Conservation (phyloP, 345 rosid genomes). For the Ricinus communis region DNA sequence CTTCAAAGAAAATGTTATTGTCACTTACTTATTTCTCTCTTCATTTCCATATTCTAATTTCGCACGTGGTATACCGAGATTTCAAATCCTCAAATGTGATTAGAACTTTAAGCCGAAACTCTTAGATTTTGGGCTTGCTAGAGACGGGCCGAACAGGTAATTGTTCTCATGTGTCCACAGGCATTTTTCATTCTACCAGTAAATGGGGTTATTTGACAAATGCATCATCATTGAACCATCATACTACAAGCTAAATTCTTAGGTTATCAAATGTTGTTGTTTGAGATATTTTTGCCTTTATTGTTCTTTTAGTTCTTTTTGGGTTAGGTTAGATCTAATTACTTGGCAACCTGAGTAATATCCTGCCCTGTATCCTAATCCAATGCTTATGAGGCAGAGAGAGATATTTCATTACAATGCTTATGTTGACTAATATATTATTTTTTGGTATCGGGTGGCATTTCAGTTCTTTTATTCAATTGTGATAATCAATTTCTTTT, state of each 20-base stretch:
- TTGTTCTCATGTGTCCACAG: slow-evolving; percentile 77
- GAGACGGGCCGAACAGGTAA: slow-evolving; percentile 91
- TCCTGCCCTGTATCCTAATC: no score
- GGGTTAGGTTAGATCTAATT: no score
- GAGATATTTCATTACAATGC: slow-evolving; percentile 1
- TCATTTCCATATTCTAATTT: not conserved
- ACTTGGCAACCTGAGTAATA: no score
- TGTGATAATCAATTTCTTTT: no score
- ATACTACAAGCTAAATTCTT: not conserved
- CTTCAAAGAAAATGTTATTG: no score
- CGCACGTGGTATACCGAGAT: slow-evolving; percentile 86
- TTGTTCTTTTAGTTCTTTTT: no score
- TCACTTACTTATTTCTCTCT: no score
- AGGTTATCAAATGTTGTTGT: no score
- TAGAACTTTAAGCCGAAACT: slow-evolving; percentile 60
- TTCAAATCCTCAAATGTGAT: slow-evolving; percentile 84
- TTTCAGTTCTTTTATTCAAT: no score
- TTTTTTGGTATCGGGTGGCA: slow-evolving; percentile 48
- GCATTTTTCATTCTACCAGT: slow-evolving; percentile 1
- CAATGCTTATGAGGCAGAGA: no score
- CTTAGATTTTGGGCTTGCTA: slow-evolving; percentile 94
- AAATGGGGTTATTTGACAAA: no score
- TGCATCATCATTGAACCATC: not conserved
- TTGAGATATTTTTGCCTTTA: no score
- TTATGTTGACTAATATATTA: not conserved